Base-by-base conservation (phyloP, 257 asterid genomes). In the Buddleja alternifolia region DNA sequence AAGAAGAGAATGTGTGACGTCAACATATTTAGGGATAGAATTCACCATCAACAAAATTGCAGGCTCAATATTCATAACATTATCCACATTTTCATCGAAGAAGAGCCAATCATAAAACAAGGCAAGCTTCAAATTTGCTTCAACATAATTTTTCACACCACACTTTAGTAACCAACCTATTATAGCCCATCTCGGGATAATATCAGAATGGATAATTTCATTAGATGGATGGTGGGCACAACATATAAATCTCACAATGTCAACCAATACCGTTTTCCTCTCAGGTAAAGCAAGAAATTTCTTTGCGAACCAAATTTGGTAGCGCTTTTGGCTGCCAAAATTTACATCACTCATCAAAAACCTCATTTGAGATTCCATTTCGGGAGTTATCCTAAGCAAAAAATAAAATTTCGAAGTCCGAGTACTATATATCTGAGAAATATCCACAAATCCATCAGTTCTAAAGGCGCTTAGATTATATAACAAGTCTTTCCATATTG, bases 91-190 rank as follows among this genome's bases (percentile, higher is more conserved):
- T 37, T 86, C 97, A 75, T 84, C 86, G 74, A 85, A 88, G 84
- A 86, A 88, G 64, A 85, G 91, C 97, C 93, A 86, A 75, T 86
- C 95, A 11, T 91, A 88, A 64, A 91, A 77, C 82, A 91, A 80
- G 0, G 86, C 93, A 63, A 86, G 97, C 80, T 88, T 82, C 52
- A 78, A 63, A 78, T 86, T 91, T 23, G 97, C 95, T 70, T 82
- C 82, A n/a, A 89, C 75, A 66, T 84, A 66, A 72, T 66, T 75
- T 76, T 74, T 86, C 85, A 73, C 25, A 57, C 84, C 77, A 16
- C 69, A 72, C 56, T 64, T 84, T 54, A 92, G 81, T 41, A 92
- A 51, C 97, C 96, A 92, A 64, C 96, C 97, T 10, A 89, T 63
- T 25, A 84, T 70, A 57, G 92, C 95, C 97, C 97, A 92, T 75